Evolutionary conservation across 2,329 filamentous ascomycete species (phyloP).

Genomic region (Exutisphaerella laricina): DNA sequence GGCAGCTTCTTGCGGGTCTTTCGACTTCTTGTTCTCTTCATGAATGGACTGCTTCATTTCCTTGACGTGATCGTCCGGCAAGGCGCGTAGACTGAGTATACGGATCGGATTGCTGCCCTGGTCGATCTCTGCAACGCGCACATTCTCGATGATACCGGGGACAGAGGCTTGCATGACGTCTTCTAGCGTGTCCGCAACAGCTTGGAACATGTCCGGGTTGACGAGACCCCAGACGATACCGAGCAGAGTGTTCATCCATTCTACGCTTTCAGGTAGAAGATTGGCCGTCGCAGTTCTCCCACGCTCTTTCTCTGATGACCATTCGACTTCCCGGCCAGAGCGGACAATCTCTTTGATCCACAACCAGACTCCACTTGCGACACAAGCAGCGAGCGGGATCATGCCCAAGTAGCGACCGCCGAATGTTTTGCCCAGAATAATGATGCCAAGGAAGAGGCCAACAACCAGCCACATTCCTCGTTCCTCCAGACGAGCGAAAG

Average conservation of each 20-base stretch:
- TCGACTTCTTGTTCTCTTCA: constrained; percentile 70
- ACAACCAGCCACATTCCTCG: constrained; percentile 65
- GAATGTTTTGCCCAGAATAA: constrained; percentile 72
- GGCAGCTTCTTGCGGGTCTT: constrained; percentile 79
- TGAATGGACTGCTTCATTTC: constrained; percentile 78
- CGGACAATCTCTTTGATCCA: constrained; percentile 86
- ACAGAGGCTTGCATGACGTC: constrained; percentile 97
- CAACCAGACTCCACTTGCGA: constrained; percentile 73
- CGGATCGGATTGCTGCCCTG: constrained; percentile 88
- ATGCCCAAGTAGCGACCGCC: constrained; percentile 73
- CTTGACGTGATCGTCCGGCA: constrained; percentile 73
- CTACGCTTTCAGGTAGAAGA: constrained; percentile 82
- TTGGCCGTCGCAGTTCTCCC: constrained; percentile 81
- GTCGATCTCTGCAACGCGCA: constrained; percentile 89
- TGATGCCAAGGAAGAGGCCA: constrained; percentile 65
- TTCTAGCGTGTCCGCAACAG: constrained; percentile 84
- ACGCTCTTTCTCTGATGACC: constrained; percentile 78
- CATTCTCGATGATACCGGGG: constrained; percentile 84
- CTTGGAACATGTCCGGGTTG: constrained; percentile 92
- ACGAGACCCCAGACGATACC: constrained; percentile 83
- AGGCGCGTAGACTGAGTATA: constrained; percentile 77
- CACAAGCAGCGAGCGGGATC: constrained; percentile 64
- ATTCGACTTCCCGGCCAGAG: constrained; percentile 77
- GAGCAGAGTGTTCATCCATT: constrained; percentile 90
- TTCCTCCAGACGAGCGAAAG: constrained; percentile 70